Evolutionary conservation across 1,284 basidiomycete genomes (phyloP), one percentile per base, ranked within the genome.

Genomic region (Tylopilus sp.): DNA sequence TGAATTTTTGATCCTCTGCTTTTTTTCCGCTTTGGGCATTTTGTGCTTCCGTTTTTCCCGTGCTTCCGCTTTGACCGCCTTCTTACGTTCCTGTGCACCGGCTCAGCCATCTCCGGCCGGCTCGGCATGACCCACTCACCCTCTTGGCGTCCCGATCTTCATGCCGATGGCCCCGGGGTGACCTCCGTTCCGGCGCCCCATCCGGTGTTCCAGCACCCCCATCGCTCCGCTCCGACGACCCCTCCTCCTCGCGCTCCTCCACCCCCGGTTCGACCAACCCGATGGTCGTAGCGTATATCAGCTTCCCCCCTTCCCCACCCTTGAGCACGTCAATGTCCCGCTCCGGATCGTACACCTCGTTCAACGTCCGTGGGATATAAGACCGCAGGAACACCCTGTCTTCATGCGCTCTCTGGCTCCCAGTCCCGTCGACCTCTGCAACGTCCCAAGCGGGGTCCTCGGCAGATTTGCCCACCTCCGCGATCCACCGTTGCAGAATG

Each of bases 11-110:
- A 97, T 78, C 56, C 81, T 79, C 42, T 83, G 78, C 71, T 90
- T 89, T 75, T 97, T 97, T 70, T 95, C 92, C 34, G 85, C 81
- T 69, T 97, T 97, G 45, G 92, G 89, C 76, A 97, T 92, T 73
- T 97, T 97, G 57, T 81, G 76, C 68, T 93, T 91, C 53, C 94
- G 78, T 69, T 82, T 90, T 71, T 97, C 93, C 59, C 87, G 79
- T 45, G 86, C 84, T 66, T 90, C 89, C 55, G 86, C 88, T 66
- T 97, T 97, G 28, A 80, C 81, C 11, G 86, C 84, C 65, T 91
- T 89, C 69, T 97, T 95, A 10, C 94, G 82, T 67, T 93, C 90
- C 90, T 95, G 64, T 23, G 42, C 33, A 44, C 48, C 52, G 51
- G 36, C 37, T 58, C 35, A 52, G 51, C 40, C 34, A 19, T 37